A percentile compares a stretch with the other conserved stretches of the same genome.
phyloP scores from a whole-genome alignment of 176 grass and related monocot species.

The Miscanthus lutarioriparius region DNA sequence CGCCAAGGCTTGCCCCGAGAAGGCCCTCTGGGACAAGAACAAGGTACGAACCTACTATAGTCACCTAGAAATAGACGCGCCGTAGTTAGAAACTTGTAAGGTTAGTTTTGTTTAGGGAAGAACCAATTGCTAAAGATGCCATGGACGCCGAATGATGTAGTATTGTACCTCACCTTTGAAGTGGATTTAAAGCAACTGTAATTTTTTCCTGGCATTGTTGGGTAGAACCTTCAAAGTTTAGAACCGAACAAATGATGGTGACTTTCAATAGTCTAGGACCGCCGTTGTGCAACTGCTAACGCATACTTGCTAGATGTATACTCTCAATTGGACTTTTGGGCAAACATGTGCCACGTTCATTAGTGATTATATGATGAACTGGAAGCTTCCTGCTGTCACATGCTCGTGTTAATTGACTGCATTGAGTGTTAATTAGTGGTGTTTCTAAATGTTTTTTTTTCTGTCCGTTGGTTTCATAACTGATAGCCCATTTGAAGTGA shows the following conservation, averaged over 20 bases:
- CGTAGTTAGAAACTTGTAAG: not conserved
- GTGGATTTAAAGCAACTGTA: not conserved
- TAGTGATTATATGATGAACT: constrained; percentile 20
- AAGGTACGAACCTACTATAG: constrained; percentile 51
- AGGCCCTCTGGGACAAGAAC: constrained; percentile 86
- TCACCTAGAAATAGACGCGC: not conserved
- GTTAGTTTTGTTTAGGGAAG: not conserved
- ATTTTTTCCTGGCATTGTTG: not conserved
- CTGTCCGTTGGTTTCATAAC: not conserved
- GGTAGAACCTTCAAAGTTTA: not conserved
- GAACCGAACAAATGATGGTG: not conserved
- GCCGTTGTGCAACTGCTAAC: not conserved
- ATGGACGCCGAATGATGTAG: constrained; percentile 3
- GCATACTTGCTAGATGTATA: not conserved
- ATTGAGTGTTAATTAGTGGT: not conserved
- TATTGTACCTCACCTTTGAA: not conserved
- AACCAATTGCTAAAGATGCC: not conserved
- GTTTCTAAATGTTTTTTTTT: not conserved
- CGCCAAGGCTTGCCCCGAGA: constrained; percentile 88
- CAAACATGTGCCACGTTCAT: not conserved
- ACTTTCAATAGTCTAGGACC: not conserved
- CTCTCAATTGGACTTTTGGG: not conserved
- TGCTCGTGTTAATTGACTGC: not conserved
- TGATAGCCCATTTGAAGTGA: not conserved
- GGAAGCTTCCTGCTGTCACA: not conserved